phyloP scores from a whole-genome alignment of 306 rosid genomes.

The Castanospermum australe region DNA sequence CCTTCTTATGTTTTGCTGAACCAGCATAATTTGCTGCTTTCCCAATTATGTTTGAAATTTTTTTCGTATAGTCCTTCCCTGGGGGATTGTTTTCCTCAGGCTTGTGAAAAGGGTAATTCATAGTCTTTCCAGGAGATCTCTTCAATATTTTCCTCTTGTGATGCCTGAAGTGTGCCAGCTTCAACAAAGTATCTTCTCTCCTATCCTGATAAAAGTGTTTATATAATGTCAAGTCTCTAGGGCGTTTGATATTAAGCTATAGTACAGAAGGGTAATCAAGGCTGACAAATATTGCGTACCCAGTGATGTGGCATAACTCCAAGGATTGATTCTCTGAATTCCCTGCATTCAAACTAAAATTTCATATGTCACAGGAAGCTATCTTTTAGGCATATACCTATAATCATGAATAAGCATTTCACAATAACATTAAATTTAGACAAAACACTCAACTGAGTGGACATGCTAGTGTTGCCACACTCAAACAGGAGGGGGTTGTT shows the following conservation, averaged over 20 bases:
- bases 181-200: slow-evolving; percentile 89
- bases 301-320: slow-evolving; percentile 98
- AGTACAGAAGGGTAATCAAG: neutral
- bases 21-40: slow-evolving; percentile 87
- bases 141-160: slow-evolving; percentile 90
- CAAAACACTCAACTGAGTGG: neutral
- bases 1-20: slow-evolving; percentile 86
- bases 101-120: slow-evolving; percentile 69
- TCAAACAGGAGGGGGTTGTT: slow-evolving; percentile 8
- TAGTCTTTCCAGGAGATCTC: slow-evolving; percentile 69
- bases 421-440: slow-evolving; percentile 5
- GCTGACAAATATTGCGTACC: slow-evolving; percentile 50
- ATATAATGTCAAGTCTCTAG: slow-evolving; percentile 20
- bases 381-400: slow-evolving; percentile 20
- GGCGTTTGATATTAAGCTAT: neutral
- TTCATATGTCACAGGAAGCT: slow-evolving; percentile 47
- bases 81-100: slow-evolving; percentile 97
- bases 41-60: slow-evolving; percentile 86
- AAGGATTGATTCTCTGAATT: slow-evolving; percentile 95
- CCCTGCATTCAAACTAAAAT: slow-evolving; percentile 92
- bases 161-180: slow-evolving; percentile 78
- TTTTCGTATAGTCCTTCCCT: slow-evolving; percentile 92
- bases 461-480: slow-evolving; percentile 4
- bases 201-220: slow-evolving; percentile 66
- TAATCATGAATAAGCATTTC: slow-evolving; percentile 6